Evolutionary conservation across 371 early-diverging fungal species (phyloP), one percentile per base, ranked within the genome.

Genomic region (Mortierella sp.): DNA sequence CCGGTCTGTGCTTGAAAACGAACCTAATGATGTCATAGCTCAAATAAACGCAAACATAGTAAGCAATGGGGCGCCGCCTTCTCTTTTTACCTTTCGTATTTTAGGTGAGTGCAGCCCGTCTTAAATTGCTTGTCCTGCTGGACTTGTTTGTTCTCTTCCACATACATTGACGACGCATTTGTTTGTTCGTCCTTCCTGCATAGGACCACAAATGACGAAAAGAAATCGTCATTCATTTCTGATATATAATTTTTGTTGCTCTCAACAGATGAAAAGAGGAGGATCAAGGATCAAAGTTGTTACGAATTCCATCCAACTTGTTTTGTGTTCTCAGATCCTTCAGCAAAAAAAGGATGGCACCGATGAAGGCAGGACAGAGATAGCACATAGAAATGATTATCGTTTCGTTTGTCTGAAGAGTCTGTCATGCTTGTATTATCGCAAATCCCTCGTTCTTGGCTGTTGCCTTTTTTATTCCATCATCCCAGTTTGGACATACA

Each of bases 1-100:
- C 21, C 65, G 65, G 65, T 35, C 65, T 63, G 65, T 63, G 65
- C 65, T 63, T 63, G 65, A 63, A 63, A 60, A 63, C 29, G 21
- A 32, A 21, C 8, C 35, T 35, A 35, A 68, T 68, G 68, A 68
- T 68, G 68, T 68, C 68, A 68, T 68, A 8, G 41, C 11, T 24
- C 7, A 65, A 65, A 63, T 6, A 65, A 24, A 55, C 21, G 51
- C 35, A 63, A 63, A 27, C 58, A 4, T 27, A n/a, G 27, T 56
- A 55, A 55, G n/a, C 8, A 8, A n/a, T 5, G 12, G 48, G 48
- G 48, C 55, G 6, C n/a, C 10, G 54, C 55, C 55, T 7, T n/a
- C 55, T 8, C 55, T n/a, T 54, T 54, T 54, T 7, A 2, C 58
- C 58, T 58, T 27, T 27, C n/a, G 48, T 46, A 3, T 14, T 46